A percentile compares a stretch with the other conserved stretches of the same genome.
These are phyloP conservation scores for Arthrinium puccinioides DNA, from an alignment of 2,329 filamentous ascomycete species.

Conservation along the genomic window DNA sequence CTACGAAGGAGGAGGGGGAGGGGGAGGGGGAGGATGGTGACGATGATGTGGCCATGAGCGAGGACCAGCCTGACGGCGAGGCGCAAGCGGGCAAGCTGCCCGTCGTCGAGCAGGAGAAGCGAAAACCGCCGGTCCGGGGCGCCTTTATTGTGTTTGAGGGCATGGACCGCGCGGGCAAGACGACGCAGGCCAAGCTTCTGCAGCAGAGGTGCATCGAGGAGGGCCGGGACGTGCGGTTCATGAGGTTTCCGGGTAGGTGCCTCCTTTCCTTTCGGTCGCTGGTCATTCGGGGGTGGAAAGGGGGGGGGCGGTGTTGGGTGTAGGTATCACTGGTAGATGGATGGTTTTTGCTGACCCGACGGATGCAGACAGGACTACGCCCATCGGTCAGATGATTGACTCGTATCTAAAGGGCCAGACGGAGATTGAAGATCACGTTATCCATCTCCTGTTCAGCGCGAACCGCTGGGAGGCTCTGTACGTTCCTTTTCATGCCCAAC, in stretches of 20 bases:
- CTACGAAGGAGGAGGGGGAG: background rate
- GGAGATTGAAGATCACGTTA: constrained; percentile 78
- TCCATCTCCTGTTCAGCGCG: constrained; percentile 83
- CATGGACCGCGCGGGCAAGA: constrained; percentile 85
- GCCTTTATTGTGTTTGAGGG: constrained; percentile 81
- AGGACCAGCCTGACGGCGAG: background rate
- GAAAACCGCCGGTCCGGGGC: constrained; percentile 41
- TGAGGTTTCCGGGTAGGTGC: constrained; percentile 50
- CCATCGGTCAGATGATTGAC: constrained; percentile 84
- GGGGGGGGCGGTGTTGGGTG: background rate
- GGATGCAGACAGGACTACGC: constrained; percentile 64
- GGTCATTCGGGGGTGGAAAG: too few species aligned
- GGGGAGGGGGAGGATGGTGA: constrained; percentile 1
- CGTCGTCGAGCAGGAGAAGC: too few species aligned
- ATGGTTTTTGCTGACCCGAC: constrained; percentile 5
- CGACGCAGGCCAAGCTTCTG: constrained; percentile 74
- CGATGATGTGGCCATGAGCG: constrained; percentile 5
- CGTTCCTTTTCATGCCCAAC: constrained; percentile 15
- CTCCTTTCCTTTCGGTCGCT: too few species aligned
- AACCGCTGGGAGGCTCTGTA: constrained; percentile 77
- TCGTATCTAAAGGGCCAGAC: constrained; percentile 66
- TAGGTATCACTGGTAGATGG: background rate
- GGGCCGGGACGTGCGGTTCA: constrained; percentile 41
- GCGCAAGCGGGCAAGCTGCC: too few species aligned
- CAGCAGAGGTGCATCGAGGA: constrained; percentile 43